Percentiles rank a stretch among this genome's conserved stretches.
phyloP scores from a whole-genome alignment of 2,329 filamentous ascomycete genomes.

The Ophiostoma angusticollis region DNA sequence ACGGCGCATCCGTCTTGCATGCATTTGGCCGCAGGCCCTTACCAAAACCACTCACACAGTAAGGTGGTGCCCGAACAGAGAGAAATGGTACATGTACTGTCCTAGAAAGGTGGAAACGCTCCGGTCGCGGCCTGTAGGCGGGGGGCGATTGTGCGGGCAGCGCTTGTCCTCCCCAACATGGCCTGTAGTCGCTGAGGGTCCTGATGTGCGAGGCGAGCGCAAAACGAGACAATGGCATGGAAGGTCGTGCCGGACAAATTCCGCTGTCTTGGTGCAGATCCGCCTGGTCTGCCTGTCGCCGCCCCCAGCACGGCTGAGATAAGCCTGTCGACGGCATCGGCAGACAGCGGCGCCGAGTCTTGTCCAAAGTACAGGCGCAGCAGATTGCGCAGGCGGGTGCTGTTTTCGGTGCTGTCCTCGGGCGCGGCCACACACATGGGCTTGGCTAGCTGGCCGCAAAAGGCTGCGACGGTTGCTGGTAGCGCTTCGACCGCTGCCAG shows the following conservation, averaged over 20 bases:
- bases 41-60: too few relatives aligned
- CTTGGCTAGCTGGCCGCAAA: conserved; percentile 21
- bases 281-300: not conserved
- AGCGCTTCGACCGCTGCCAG: conserved; percentile 25
- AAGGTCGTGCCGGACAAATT: too few relatives aligned
- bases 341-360: not conserved
- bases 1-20: too few relatives aligned
- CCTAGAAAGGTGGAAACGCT: not conserved
- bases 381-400: not conserved
- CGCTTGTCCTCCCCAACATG: too few relatives aligned
- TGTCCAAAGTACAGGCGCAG: conserved; percentile 4
- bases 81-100: too few relatives aligned
- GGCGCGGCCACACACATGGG: not conserved
- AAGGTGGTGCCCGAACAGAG: too few relatives aligned
- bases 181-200: too few relatives aligned
- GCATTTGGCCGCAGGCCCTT: too few relatives aligned
- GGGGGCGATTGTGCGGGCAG: too few relatives aligned
- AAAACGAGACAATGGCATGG: too few relatives aligned
- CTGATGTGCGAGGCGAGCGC: too few relatives aligned
- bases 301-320: not conserved
- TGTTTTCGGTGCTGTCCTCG: not conserved
- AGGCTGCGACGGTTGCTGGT: conserved; percentile 24
- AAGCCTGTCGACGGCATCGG: not conserved
- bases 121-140: too few relatives aligned
- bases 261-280: not conserved